Conservation (phyloP, 2,329 filamentous ascomycete species). For the Drechslera avenae region DNA sequence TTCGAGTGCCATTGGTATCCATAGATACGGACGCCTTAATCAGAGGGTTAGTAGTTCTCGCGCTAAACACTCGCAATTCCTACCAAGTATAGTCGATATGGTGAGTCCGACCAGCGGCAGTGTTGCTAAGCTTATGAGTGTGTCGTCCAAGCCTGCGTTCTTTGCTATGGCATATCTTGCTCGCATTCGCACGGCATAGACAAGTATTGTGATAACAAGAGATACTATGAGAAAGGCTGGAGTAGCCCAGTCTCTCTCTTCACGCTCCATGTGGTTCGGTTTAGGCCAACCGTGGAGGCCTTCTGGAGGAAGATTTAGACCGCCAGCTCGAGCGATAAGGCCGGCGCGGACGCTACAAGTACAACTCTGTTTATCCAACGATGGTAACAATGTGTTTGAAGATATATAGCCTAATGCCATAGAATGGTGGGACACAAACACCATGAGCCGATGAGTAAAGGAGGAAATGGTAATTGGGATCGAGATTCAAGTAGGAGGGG, state of each 20-base stretch:
- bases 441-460: too few relatives aligned
- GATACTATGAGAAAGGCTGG: constrained; percentile 51
- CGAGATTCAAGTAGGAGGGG: too few relatives aligned
- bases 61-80: background rate
- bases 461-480: too few relatives aligned
- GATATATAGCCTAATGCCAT: too few relatives aligned
- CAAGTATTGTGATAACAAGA: constrained; percentile 47
- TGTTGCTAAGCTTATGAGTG: constrained; percentile 53
- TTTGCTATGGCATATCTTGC: constrained; percentile 53
- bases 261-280: constrained; percentile 56
- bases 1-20: constrained; percentile 43
- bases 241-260: constrained; percentile 51
- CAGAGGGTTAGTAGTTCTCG: constrained; percentile 13
- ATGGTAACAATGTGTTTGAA: too few relatives aligned
- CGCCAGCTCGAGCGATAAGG: constrained; percentile 34
- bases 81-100: constrained; percentile 36
- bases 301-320: constrained; percentile 47
- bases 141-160: constrained; percentile 56
- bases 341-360: background rate
- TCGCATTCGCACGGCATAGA: constrained; percentile 54
- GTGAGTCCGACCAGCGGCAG: constrained; percentile 45
- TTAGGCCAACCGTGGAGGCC: constrained; percentile 55
- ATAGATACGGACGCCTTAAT: constrained; percentile 32
- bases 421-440: too few relatives aligned
- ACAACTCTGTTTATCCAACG: too few relatives aligned